These are phyloP conservation scores for Dioszegia aurantiaca DNA, from an alignment of 768 basidiomycete genomes.

Conservation along the genomic window DNA sequence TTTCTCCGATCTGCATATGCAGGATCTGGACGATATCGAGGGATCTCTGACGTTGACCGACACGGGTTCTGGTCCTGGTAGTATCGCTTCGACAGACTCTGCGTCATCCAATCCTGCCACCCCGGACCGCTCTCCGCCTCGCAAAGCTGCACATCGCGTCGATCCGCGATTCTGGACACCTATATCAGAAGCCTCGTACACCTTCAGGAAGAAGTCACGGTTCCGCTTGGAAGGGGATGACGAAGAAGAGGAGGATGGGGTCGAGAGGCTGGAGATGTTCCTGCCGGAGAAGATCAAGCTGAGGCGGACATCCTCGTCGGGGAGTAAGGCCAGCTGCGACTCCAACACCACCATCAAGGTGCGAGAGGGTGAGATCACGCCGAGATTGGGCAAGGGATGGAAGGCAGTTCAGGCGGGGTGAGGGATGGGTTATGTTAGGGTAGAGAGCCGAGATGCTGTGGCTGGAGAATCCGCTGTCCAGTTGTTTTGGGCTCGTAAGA, in stretches of 20 bases:
- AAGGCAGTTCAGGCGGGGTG: slow-evolving; percentile 6
- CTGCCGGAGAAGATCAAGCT: slow-evolving; percentile 5
- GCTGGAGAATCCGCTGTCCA: not conserved
- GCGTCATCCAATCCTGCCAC: not conserved
- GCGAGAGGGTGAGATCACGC: slow-evolving; percentile 21
- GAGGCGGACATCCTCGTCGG: slow-evolving; percentile 9
- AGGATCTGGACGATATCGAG: slow-evolving; percentile 15
- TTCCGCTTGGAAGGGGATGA: not conserved
- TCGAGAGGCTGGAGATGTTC: slow-evolving; percentile 2
- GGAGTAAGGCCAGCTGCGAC: slow-evolving; percentile 15
- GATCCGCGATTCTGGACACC: slow-evolving; percentile 4
- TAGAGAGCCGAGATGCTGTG: not conserved
- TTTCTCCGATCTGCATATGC: slow-evolving; percentile 2
- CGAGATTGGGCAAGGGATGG: slow-evolving; percentile 16
- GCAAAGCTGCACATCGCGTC: not conserved
- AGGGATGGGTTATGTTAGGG: not conserved
- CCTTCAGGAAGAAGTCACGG: not conserved
- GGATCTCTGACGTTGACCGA: not conserved
- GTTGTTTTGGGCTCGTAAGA: not conserved
- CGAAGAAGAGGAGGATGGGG: slow-evolving; percentile 5
- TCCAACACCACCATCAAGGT: slow-evolving; percentile 21
- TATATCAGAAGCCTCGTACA: not conserved
- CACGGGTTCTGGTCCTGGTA: not conserved
- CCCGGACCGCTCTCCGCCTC: slow-evolving; percentile 2
- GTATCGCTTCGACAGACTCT: not conserved